Evolutionary conservation across 2,329 filamentous ascomycete genomes (phyloP).

Genomic region (Venturia nashicola): DNA sequence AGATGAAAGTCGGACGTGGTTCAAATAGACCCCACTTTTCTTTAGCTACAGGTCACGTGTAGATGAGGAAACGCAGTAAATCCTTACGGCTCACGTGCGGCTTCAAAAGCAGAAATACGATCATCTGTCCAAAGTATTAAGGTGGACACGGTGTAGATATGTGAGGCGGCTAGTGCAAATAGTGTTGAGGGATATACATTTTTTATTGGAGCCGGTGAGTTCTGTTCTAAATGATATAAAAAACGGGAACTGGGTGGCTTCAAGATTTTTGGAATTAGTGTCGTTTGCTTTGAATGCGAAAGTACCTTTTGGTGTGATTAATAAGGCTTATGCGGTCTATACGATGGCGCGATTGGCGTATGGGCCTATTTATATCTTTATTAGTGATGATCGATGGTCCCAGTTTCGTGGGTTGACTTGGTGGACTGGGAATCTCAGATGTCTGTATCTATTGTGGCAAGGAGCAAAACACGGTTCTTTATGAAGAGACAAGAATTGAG

Average conservation of each 20-base stretch:
- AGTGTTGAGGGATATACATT: not conserved
- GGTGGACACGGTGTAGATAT: not conserved
- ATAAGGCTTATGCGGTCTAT: not conserved
- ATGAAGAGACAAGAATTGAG: not conserved
- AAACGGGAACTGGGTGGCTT: not conserved
- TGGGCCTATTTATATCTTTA: not conserved
- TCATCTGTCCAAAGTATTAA: not conserved
- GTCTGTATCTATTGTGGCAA: not conserved
- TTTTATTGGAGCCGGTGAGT: not conserved
- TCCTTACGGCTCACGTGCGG: too few relatives aligned
- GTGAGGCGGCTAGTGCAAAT: not conserved
- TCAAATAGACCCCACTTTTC: too few relatives aligned
- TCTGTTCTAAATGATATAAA: too few relatives aligned
- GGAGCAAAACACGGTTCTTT: not conserved
- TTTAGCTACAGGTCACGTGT: too few relatives aligned
- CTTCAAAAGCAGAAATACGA: too few relatives aligned
- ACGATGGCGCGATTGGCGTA: slow-evolving; percentile 2
- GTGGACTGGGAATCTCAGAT: not conserved
- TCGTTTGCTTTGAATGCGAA: not conserved
- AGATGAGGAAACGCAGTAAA: too few relatives aligned
- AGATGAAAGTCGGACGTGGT: too few relatives aligned
- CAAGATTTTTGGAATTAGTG: not conserved
- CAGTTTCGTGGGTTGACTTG: not conserved
- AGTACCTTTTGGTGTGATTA: not conserved
- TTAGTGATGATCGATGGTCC: slow-evolving; percentile 1